Evolutionary conservation across 176 grass and related monocot genomes (phyloP).

Genomic region (Tuctoria greenei): DNA sequence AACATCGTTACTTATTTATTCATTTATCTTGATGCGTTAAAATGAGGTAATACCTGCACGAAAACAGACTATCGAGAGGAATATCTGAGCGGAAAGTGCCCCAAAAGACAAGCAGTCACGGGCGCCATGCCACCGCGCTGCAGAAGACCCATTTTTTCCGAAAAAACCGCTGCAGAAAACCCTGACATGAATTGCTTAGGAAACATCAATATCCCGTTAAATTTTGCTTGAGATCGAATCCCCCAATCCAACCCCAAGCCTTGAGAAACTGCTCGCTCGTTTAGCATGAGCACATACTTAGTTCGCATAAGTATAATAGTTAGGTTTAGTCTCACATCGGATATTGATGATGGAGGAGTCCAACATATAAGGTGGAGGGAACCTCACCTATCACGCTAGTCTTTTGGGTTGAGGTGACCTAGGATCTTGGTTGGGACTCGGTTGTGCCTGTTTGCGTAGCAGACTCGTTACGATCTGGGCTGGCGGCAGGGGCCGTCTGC

Average conservation of each 20-base stretch:
- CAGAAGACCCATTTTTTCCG: too few species aligned
- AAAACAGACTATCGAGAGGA: background rate
- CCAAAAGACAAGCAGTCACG: constrained; percentile 25
- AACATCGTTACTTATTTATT: background rate
- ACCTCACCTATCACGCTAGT: too few species aligned
- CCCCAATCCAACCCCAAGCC: background rate
- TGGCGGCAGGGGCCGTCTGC: too few species aligned
- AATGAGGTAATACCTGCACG: constrained; percentile 15
- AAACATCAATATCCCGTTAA: background rate
- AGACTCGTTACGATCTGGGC: too few species aligned
- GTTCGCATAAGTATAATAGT: background rate
- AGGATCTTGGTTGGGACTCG: too few species aligned
- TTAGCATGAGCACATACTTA: background rate
- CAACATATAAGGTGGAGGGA: too few species aligned
- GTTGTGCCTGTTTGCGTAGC: too few species aligned
- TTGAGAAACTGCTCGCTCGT: background rate
- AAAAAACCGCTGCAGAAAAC: background rate
- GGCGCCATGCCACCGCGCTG: constrained; percentile 25
- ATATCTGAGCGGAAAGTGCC: background rate
- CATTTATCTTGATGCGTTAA: background rate
- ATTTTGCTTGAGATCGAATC: background rate
- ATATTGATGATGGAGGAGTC: too few species aligned
- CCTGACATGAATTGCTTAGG: background rate
- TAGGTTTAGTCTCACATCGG: too few species aligned
- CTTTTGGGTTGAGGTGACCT: too few species aligned